These are phyloP conservation scores for Tricholoma matsutake DNA, from an alignment of 768 basidiomycete genomes.

Conservation along the genomic window DNA sequence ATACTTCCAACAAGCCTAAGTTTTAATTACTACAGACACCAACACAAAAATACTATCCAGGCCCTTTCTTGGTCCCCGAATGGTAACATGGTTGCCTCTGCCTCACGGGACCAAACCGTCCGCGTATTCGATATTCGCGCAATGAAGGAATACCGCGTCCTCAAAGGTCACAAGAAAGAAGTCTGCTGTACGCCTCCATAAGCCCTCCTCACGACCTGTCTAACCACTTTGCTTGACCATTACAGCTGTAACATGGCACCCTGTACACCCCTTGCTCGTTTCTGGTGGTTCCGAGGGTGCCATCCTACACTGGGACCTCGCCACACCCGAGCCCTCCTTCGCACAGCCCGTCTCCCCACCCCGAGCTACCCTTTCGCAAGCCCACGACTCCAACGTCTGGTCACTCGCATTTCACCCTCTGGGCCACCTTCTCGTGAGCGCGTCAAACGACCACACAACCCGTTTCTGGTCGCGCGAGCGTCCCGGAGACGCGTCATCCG, in stretches of 20 bases:
- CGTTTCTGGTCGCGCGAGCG: conserved; percentile 97
- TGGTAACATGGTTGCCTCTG: conserved; percentile 91
- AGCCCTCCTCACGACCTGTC: not conserved
- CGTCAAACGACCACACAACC: conserved; percentile 97
- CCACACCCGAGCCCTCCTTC: conserved; percentile 52
- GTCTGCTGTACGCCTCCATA: conserved; percentile 73
- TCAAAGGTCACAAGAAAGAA: conserved; percentile 98
- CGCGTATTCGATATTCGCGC: conserved; percentile 97
- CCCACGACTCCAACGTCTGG: conserved; percentile 98
- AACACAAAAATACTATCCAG: conserved; percentile 97
- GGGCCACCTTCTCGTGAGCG: conserved; percentile 90
- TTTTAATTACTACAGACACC: conserved; percentile 56
- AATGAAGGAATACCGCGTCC: conserved; percentile 90
- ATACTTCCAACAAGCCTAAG: not conserved
- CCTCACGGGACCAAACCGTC: conserved; percentile 91
- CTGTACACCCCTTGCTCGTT: conserved; percentile 85
- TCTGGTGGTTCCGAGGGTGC: conserved; percentile 95
- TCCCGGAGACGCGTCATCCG: conserved; percentile 77
- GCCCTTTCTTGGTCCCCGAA: conserved; percentile 92
- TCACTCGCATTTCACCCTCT: conserved; percentile 93
- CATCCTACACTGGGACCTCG: conserved; percentile 92
- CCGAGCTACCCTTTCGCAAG: conserved; percentile 85
- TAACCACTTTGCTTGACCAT: not conserved
- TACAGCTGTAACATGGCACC: conserved; percentile 92
- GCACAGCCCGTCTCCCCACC: conserved; percentile 50